Evolutionary conservation across 2,329 filamentous ascomycete genomes (phyloP).

Genomic region (Colletotrichum shisoi): DNA sequence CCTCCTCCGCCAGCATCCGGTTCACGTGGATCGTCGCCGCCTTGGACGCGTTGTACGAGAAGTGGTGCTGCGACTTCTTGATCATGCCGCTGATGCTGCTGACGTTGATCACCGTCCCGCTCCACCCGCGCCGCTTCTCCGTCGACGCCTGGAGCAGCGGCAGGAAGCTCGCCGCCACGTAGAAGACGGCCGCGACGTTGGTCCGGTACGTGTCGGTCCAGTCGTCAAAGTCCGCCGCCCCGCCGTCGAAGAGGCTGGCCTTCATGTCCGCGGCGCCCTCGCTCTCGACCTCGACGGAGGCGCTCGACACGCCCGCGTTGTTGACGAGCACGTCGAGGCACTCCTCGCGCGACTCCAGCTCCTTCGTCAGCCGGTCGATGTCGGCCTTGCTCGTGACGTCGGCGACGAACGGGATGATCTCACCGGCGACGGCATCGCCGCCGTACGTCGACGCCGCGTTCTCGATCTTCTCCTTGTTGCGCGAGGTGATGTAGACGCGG

Average conservation of each 20-base stretch:
- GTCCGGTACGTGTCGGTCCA: constrained; percentile 78
- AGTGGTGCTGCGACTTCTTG: constrained; percentile 70
- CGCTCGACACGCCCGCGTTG: constrained; percentile 71
- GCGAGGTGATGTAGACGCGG: constrained; percentile 75
- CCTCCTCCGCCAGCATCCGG: constrained; percentile 69
- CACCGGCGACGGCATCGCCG: constrained; percentile 61
- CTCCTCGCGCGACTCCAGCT: constrained; percentile 63
- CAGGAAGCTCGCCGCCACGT: constrained; percentile 68
- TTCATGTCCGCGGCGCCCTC: constrained; percentile 62
- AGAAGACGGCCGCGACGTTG: constrained; percentile 76
- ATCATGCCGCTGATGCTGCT: constrained; percentile 72
- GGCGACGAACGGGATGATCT: constrained; percentile 66
- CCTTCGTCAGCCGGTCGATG: constrained; percentile 64
- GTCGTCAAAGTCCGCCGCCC: constrained; percentile 66
- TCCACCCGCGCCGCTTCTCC: constrained; percentile 56
- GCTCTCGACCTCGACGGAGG: constrained; percentile 61
- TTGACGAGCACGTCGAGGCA: constrained; percentile 72
- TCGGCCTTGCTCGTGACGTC: constrained; percentile 71
- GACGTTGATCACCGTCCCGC: constrained; percentile 71
- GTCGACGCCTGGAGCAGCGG: constrained; percentile 66
- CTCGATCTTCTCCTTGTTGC: constrained; percentile 68
- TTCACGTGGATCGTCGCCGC: constrained; percentile 71
- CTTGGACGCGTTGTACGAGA: constrained; percentile 70
- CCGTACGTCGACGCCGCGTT: constrained; percentile 66
- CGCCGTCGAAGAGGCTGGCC: constrained; percentile 72